phyloP scores from a whole-genome alignment of 164 flowering plant species.

The Kingdonia uniflora region DNA sequence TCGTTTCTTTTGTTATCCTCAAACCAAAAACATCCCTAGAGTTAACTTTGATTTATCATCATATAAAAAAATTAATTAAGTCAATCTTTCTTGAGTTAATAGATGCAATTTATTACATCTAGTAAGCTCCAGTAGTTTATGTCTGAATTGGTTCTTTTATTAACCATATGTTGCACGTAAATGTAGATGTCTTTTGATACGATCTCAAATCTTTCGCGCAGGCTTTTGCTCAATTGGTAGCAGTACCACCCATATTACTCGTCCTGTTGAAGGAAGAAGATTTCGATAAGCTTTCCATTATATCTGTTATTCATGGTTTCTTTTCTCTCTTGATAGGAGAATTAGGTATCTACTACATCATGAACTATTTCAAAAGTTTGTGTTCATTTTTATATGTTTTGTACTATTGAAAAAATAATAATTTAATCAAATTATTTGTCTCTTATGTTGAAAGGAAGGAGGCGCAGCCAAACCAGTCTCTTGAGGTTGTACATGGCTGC shows the following conservation, averaged over 20 bases:
- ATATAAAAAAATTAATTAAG: too few species aligned
- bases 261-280: conserved; percentile 14
- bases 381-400: neutral
- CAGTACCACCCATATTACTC: conserved; percentile 15
- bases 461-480: conserved; percentile 36
- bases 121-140: too few species aligned
- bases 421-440: neutral
- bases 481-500: conserved; percentile 37
- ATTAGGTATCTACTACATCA: conserved; percentile 30
- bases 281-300: conserved; percentile 22
- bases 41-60: too few species aligned
- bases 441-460: conserved; percentile 17
- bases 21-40: too few species aligned
- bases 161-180: too few species aligned
- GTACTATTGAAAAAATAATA: too few species aligned
- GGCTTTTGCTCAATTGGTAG: conserved; percentile 32
- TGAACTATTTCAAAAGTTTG: neutral
- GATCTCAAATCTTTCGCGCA: too few species aligned
- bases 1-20: too few species aligned
- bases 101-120: too few species aligned
- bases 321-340: conserved; percentile 48
- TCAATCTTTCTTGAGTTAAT: too few species aligned
- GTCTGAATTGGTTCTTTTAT: too few species aligned
- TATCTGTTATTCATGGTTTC: conserved; percentile 21
- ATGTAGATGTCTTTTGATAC: too few species aligned